These are phyloP conservation scores for Arthrocladium fulminans DNA, from an alignment of 2,329 filamentous ascomycete species.

Conservation along the genomic window DNA sequence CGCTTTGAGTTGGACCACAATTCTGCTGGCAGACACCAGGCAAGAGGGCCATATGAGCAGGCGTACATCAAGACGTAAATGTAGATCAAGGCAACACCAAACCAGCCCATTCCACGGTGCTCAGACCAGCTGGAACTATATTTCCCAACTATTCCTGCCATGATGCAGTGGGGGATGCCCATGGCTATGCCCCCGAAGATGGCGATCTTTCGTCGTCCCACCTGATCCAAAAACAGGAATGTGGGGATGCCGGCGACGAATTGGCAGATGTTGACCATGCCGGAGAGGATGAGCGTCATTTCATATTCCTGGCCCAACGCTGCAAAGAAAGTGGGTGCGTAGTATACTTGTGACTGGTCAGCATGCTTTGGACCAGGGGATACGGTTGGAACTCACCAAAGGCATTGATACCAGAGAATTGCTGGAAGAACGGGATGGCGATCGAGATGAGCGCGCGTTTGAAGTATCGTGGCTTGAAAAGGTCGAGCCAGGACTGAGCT, in stretches of 20 bases:
- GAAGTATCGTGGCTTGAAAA: constrained; percentile 39
- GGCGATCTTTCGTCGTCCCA: constrained; percentile 40
- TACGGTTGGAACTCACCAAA: too few relatives aligned
- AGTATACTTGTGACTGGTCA: too few relatives aligned
- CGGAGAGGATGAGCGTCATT: constrained; percentile 45
- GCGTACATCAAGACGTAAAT: constrained; percentile 6
- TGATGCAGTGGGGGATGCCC: constrained; percentile 41
- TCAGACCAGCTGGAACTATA: constrained; percentile 45
- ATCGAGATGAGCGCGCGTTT: constrained; percentile 33
- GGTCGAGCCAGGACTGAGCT: constrained; percentile 35
- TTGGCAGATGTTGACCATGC: constrained; percentile 46
- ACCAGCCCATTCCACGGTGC: constrained; percentile 47
- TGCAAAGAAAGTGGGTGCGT: constrained; percentile 42
- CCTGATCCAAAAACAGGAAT: constrained; percentile 41
- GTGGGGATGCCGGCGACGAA: constrained; percentile 39
- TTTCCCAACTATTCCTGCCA: constrained; percentile 46
- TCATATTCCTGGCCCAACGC: constrained; percentile 25
- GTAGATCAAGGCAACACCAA: constrained; percentile 13
- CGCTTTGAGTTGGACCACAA: constrained; percentile 30
- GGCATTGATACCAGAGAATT: too few relatives aligned
- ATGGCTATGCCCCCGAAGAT: constrained; percentile 39
- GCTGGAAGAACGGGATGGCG: constrained; percentile 39
- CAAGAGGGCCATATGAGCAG: constrained; percentile 28
- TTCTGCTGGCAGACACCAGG: constrained; percentile 33
- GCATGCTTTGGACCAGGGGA: too few relatives aligned